Evolutionary conservation across 176 grass and related monocot species (phyloP).

Genomic region (Oropetium thomaeum): DNA sequence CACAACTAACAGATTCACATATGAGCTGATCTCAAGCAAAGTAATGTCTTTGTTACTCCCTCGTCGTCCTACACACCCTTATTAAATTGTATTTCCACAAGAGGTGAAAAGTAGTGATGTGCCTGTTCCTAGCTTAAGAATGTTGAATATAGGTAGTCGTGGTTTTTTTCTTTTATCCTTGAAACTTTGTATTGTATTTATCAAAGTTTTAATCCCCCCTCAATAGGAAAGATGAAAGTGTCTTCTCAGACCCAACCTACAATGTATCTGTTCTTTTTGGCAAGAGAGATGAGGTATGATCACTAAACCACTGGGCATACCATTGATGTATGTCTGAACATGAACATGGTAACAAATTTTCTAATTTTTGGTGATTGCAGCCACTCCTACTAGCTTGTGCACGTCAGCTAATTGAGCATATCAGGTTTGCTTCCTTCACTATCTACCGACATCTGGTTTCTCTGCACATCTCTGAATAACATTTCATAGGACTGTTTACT

Average conservation of each 20-base stretch:
- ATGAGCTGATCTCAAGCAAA: not conserved
- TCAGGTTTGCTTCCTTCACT: conserved; percentile 55
- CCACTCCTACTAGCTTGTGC: conserved; percentile 74
- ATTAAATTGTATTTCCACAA: not conserved
- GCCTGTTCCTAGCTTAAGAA: not conserved
- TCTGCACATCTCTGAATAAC: not conserved
- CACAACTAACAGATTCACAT: not conserved
- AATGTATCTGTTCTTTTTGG: conserved; percentile 85
- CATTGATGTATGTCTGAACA: conserved; percentile 5
- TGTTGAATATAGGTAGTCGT: not conserved
- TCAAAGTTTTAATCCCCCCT: not conserved
- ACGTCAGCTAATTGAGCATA: conserved; percentile 87
- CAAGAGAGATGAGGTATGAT: conserved; percentile 86
- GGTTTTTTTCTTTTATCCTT: not conserved
- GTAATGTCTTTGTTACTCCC: not conserved
- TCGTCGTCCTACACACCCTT: not conserved
- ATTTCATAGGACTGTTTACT: not conserved
- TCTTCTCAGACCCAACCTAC: conserved; percentile 84
- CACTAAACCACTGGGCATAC: not conserved
- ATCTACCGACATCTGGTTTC: not conserved
- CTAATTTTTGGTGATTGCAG: conserved; percentile 43
- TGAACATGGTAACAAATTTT: conserved; percentile 10
- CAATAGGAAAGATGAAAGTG: conserved; percentile 84
- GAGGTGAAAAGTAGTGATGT: not conserved
- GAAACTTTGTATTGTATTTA: not conserved